Base-by-base conservation (phyloP, 768 basidiomycete species). In the Pisolithus orientalis region DNA sequence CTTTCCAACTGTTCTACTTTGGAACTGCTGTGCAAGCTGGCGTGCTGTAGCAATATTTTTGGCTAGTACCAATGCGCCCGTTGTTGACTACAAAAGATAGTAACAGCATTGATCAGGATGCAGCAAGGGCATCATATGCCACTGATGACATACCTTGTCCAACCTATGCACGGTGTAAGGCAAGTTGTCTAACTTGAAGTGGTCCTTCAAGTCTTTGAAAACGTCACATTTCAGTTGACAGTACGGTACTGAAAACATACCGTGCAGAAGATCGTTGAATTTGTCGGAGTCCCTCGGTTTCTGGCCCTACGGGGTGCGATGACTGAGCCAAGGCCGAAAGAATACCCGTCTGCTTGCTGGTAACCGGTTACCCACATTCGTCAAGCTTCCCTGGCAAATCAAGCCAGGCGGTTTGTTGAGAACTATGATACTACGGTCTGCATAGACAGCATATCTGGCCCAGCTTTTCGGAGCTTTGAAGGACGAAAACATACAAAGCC, bases 371-470 rank as follows among this genome's bases (percentile, higher is more conserved):
- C 61, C 38, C 43, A 65, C 66, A 39, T 62, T 48, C 28, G 40
- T 44, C 47, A 59, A 53, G 9, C 32, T 17, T 47, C 63, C 60
- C 65, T 85, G 84, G 52, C 79, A 82, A 11, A 80, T 62, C 39
- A 85, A 68, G 21, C 73, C 77, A 4, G 80, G 72, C 3, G 84
- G 83, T 60, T 86, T 86, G 59, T 84, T 81, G 39, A 84, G 57
- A 6, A 84, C 72, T 16, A 84, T 65, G n/a, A 78, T 51, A 17
- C 72, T 69, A 39, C 73, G 72, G 65, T 85, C 84, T 51, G 75
- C 69, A 60, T 83, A 86, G 6, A 84, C 52, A 16, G 67, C 68
- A 29, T 60, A 38, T 58, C 65, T 66, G 40, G 68, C 59, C 67
- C 67, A 70, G 50, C 63, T 59, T 64, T 59, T 37, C 56, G 48